phyloP scores from a whole-genome alignment of 352 stramenopile species.

The Phytophthora foliorum region DNA sequence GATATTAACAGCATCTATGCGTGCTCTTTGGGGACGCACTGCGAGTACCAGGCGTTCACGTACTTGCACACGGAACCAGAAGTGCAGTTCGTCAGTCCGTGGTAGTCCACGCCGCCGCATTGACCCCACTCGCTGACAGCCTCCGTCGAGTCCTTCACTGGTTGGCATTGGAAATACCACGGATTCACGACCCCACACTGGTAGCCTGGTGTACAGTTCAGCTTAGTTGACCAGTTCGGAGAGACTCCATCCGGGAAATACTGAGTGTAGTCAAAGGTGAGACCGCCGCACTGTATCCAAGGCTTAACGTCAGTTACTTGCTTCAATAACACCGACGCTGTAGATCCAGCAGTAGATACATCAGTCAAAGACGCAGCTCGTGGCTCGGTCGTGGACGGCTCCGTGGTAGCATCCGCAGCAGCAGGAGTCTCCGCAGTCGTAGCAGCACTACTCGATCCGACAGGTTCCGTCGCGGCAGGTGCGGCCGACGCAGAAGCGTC shows the following conservation, averaged over 20 bases:
- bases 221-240: conserved; percentile 24
- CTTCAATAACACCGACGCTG: neutral
- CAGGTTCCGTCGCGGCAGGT: too few species aligned
- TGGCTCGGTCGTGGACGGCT: neutral
- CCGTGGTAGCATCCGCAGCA: neutral
- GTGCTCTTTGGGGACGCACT: conserved; percentile 44
- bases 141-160: conserved; percentile 10
- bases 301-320: neutral
- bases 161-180: conserved; percentile 50
- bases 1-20: neutral
- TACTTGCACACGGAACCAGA: conserved; percentile 37
- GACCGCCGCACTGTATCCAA: conserved; percentile 46
- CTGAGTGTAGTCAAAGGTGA: conserved; percentile 41
- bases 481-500: too few species aligned
- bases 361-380: too few species aligned
- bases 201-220: conserved; percentile 36
- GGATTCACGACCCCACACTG: conserved; percentile 45
- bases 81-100: conserved; percentile 26
- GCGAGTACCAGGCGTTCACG: conserved; percentile 56
- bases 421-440: too few species aligned
- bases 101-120: conserved; percentile 29
- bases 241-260: conserved; percentile 22
- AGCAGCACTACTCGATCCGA: too few species aligned
- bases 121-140: conserved; percentile 39
- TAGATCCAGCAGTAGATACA: neutral